Percentiles rank a stretch among this genome's conserved stretches.
These are phyloP conservation scores for Plasmodium gaboni DNA, from an alignment of 169 alveolate genomes.

Conservation along the genomic window DNA sequence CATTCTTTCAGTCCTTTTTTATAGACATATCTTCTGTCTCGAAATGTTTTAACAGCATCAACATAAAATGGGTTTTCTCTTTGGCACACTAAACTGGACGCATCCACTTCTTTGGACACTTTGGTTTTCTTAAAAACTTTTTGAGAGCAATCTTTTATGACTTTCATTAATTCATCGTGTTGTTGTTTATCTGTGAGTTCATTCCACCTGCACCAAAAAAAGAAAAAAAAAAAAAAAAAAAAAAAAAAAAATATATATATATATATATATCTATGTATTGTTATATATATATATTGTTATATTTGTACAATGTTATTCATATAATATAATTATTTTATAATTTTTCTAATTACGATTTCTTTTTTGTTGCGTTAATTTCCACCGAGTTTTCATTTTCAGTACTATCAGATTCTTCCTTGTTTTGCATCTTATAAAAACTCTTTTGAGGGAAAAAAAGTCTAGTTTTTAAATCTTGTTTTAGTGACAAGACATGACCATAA, in stretches of 20 bases:
- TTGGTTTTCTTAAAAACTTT: conserved; percentile 80
- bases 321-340: too few species aligned
- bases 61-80: conserved; percentile 99
- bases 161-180: conserved; percentile 89
- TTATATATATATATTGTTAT: not conserved
- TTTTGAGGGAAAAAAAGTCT: conserved; percentile 77
- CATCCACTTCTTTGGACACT: conserved; percentile 82
- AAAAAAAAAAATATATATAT: not conserved
- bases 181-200: conserved; percentile 90
- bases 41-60: conserved; percentile 93
- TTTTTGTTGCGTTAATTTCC: conserved; percentile 18
- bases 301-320: not conserved
- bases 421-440: conserved; percentile 36
- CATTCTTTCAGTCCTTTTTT: conserved; percentile 91
- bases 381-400: conserved; percentile 8
- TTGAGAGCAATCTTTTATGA: conserved; percentile 91
- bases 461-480: conserved; percentile 80
- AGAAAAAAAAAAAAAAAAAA: not conserved
- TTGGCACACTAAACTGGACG: conserved; percentile 95
- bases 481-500: conserved; percentile 82
- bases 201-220: conserved; percentile 77
- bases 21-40: conserved; percentile 98
- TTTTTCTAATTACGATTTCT: conserved; percentile 48
- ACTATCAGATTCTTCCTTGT: conserved; percentile 62
- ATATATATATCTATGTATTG: not conserved